Evolutionary conservation across 192 early-diverging fungal genomes (phyloP), one percentile per base, ranked within the genome.

Genomic region (Rhizophagus sp.): DNA sequence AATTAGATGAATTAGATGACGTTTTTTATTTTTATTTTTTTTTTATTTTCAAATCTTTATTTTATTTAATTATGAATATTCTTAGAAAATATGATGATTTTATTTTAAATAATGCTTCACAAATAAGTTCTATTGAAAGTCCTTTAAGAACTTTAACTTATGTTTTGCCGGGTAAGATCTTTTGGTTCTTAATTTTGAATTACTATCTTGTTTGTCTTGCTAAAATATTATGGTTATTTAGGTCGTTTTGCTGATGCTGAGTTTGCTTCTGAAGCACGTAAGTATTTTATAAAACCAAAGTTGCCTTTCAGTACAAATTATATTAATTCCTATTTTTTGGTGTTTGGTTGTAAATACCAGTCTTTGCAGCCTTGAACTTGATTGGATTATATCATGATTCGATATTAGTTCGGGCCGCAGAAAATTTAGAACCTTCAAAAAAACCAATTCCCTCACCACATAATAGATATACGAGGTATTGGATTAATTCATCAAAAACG

Each of bases 161-260:
- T 76, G 89, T 99, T 44, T 80, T 99, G 24, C 96, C 96, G 34
- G 96, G 94, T 93, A 85, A 65, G 69, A n/a, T n/a, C n/a, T 57
- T 9, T 63, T 17, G 61, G 57, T 65, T 62, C 27, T 57, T 75
- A 24, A 22, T 66, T 25, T 25, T 66, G 64, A 66, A 2, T 39
- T n/a, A 47, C 68, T 22, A 5, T 39, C 11, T 33, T 33, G 7
- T 0, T 33, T 22, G 13, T 39, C 11, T 33, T 33, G 7, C 1
- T 33, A 15, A 33, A n/a, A 24, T 30, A 52, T 52, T 15, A 19
- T 52, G 6, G 24, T 68, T 70, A 27, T 27, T 41, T 83, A 94
- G 95, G 97, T 68, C 93, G 97, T 13, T 99, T 99, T 83, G 90
- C 92, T 49, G 94, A 97, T 83, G 91, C 96, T 22, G 97, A 99